These are phyloP conservation scores for Allomyces macrogynus DNA, from an alignment of 192 early-diverging fungal species.

Conservation along the genomic window DNA sequence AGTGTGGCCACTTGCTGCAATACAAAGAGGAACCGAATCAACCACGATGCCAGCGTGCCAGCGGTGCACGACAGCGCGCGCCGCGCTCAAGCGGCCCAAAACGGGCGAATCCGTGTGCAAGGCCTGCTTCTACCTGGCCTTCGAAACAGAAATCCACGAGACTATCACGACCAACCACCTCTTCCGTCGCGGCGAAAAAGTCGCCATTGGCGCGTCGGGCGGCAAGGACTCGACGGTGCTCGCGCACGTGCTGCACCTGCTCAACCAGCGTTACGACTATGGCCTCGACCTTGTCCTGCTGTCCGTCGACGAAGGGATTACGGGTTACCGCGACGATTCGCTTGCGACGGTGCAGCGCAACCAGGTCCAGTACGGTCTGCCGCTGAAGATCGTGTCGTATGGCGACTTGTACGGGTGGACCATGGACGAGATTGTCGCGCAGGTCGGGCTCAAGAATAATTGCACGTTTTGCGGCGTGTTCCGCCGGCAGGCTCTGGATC, in stretches of 20 bases:
- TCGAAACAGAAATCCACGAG: constrained; percentile 84
- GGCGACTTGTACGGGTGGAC: constrained; percentile 95
- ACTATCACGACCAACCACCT: constrained; percentile 67
- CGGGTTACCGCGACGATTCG: constrained; percentile 94
- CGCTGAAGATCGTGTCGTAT: constrained; percentile 84
- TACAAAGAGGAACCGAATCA: neutral
- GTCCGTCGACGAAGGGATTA: constrained; percentile 93
- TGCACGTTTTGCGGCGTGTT: constrained; percentile 99
- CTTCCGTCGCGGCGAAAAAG: constrained; percentile 65
- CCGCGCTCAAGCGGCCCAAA: constrained; percentile 82
- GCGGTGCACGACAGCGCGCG: constrained; percentile 43
- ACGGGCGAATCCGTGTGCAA: constrained; percentile 74
- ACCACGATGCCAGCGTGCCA: constrained; percentile 19
- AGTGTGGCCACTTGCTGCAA: neutral
- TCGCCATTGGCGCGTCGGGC: constrained; percentile 89
- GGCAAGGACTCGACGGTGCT: constrained; percentile 94
- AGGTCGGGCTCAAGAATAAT: constrained; percentile 92
- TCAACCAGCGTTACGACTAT: constrained; percentile 85
- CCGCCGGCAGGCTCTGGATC: constrained; percentile 85
- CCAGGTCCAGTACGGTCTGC: constrained; percentile 77
- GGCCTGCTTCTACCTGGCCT: constrained; percentile 76
- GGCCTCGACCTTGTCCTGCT: constrained; percentile 77
- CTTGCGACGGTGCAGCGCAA: constrained; percentile 95
- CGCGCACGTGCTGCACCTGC: constrained; percentile 76
- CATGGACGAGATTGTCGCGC: constrained; percentile 92